Conservation (phyloP, 2,329 filamentous ascomycete genomes). For the Calonectria montana region DNA sequence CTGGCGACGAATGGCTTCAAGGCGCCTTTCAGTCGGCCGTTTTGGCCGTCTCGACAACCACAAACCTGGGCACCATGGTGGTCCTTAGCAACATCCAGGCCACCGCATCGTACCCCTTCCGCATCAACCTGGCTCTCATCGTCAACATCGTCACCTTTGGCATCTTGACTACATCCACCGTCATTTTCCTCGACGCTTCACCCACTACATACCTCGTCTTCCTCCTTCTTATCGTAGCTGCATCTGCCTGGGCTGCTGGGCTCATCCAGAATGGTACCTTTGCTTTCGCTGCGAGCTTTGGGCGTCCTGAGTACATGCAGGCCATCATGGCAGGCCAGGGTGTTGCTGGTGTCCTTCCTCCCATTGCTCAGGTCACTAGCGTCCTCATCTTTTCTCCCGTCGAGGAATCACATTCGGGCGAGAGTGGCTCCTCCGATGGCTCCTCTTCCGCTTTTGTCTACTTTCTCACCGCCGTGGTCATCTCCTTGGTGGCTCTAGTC, state of each 20-base stretch:
- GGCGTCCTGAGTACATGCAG: slow-evolving; percentile 89
- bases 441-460: slow-evolving; percentile 82
- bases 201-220: slow-evolving; percentile 81
- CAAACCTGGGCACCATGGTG: slow-evolving; percentile 81
- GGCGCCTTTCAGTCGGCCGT: slow-evolving; percentile 92
- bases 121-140: slow-evolving; percentile 81
- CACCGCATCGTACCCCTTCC: slow-evolving; percentile 86
- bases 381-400: slow-evolving; percentile 70
- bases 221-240: slow-evolving; percentile 82
- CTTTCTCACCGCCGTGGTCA: slow-evolving; percentile 85
- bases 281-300: slow-evolving; percentile 89
- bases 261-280: slow-evolving; percentile 95
- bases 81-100: slow-evolving; percentile 84
- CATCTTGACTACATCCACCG: slow-evolving; percentile 83
- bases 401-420: slow-evolving; percentile 39
- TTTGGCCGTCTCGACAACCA: slow-evolving; percentile 85
- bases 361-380: slow-evolving; percentile 86
- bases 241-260: slow-evolving; percentile 82
- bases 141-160: slow-evolving; percentile 83
- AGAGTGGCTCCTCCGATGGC: slow-evolving; percentile 35
- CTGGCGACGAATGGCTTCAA: slow-evolving; percentile 75
- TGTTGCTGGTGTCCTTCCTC: slow-evolving; percentile 89
- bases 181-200: slow-evolving; percentile 70
- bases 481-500: slow-evolving; percentile 77
- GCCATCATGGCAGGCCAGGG: slow-evolving; percentile 96